Evolutionary conservation across 139 green algal genomes (phyloP).

Genomic region (Coelastrella sp.): DNA sequence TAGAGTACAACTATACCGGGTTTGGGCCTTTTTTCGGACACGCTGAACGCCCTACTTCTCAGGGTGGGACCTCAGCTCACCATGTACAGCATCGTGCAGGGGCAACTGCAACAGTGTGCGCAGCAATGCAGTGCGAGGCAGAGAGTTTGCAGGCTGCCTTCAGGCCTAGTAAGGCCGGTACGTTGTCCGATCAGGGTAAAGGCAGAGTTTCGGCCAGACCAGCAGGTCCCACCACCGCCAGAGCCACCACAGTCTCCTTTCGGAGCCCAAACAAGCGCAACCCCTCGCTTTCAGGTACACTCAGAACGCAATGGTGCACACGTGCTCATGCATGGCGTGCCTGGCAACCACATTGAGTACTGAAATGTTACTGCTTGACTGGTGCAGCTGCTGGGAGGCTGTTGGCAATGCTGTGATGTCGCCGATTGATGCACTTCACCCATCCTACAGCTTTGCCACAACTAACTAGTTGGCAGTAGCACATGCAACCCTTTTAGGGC

Average conservation of each 20-base stretch:
- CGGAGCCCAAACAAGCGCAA: not conserved
- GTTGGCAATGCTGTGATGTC: too few species aligned
- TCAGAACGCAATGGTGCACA: too few species aligned
- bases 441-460: too few species aligned
- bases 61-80: not conserved
- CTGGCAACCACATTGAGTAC: not conserved
- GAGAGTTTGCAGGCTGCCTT: too few species aligned
- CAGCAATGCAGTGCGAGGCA: not conserved
- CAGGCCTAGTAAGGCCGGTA: not conserved
- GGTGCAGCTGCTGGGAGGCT: too few species aligned
- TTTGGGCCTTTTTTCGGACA: too few species aligned
- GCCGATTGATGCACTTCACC: too few species aligned
- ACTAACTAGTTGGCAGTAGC: too few species aligned
- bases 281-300: constrained; percentile 26
- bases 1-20: too few species aligned
- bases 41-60: too few species aligned
- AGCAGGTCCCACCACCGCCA: constrained; percentile 24
- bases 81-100: not conserved
- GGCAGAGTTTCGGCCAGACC: not conserved
- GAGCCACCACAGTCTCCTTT: constrained; percentile 17
- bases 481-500: too few species aligned
- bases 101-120: not conserved
- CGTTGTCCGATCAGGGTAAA: not conserved
- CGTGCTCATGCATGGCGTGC: not conserved
- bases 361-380: too few species aligned